A percentile compares a stretch with the other conserved stretches of the same genome.
These are phyloP conservation scores for Verticillium zaregamsianum DNA, from an alignment of 2,329 filamentous ascomycete species.

Conservation along the genomic window DNA sequence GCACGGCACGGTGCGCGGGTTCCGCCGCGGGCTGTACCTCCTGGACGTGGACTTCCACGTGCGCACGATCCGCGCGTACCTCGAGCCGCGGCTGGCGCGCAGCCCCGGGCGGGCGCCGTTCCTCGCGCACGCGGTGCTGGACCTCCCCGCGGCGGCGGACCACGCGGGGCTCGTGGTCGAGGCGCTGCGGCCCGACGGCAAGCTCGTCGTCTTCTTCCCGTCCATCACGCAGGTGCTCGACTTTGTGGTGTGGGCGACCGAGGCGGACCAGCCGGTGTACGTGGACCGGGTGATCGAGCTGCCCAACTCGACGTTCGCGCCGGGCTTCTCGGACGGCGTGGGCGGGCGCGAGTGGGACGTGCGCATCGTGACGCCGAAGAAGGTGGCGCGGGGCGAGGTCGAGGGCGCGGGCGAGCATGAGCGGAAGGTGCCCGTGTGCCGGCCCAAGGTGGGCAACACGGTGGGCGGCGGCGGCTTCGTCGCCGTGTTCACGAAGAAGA, in stretches of 20 bases:
- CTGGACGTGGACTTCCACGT: slow-evolving; percentile 71
- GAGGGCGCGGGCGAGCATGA: neutral
- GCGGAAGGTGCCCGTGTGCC: slow-evolving; percentile 30
- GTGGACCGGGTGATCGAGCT: slow-evolving; percentile 60
- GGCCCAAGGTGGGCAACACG: slow-evolving; percentile 35
- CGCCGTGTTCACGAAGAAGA: slow-evolving; percentile 23
- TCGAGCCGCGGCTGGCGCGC: slow-evolving; percentile 44
- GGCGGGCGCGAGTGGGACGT: slow-evolving; percentile 63
- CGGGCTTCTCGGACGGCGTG: slow-evolving; percentile 37
- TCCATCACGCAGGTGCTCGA: slow-evolving; percentile 74
- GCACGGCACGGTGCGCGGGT: slow-evolving; percentile 59
- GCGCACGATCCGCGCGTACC: slow-evolving; percentile 60
- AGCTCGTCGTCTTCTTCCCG: slow-evolving; percentile 68
- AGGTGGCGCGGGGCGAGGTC: slow-evolving; percentile 7
- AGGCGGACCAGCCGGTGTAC: slow-evolving; percentile 47
- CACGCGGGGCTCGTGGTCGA: slow-evolving; percentile 39
- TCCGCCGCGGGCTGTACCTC: slow-evolving; percentile 66
- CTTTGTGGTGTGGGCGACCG: slow-evolving; percentile 51
- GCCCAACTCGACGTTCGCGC: slow-evolving; percentile 31
- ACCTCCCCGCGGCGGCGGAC: slow-evolving; percentile 62
- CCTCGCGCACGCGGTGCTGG: slow-evolving; percentile 67
- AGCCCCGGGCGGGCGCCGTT: slow-evolving; percentile 50
- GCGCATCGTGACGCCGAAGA: slow-evolving; percentile 36
- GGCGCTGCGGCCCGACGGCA: slow-evolving; percentile 60
- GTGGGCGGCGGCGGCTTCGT: slow-evolving; percentile 36